Conservation (phyloP, 805 yeast genomes). For the Candida easanensis region DNA sequence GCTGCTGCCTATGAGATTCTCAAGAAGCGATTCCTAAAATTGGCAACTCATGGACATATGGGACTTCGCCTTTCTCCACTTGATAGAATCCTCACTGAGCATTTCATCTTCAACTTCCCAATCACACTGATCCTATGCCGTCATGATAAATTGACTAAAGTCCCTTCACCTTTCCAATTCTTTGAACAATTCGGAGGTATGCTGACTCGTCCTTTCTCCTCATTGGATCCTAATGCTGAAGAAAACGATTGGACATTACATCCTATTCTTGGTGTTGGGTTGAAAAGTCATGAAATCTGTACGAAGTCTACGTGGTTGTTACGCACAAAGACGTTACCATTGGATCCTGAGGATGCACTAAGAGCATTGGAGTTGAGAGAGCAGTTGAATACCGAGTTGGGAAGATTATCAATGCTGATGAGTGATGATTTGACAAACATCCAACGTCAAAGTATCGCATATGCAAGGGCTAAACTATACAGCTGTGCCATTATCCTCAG, state of each 20-base stretch:
- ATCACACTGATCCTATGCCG: slow-evolving; percentile 26
- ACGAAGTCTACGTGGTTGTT: slow-evolving; percentile 25
- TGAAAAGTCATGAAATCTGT: slow-evolving; percentile 20
- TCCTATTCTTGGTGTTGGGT: slow-evolving; percentile 24
- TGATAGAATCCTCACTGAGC: slow-evolving; percentile 24
- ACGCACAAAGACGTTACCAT: slow-evolving; percentile 18
- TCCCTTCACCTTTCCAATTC: slow-evolving; percentile 27
- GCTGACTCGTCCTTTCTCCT: slow-evolving; percentile 11
- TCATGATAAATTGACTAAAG: slow-evolving; percentile 21
- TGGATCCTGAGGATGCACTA: slow-evolving; percentile 11
- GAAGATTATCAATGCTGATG: slow-evolving; percentile 1
- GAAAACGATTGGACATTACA: slow-evolving; percentile 23
- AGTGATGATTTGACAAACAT: slow-evolving; percentile 1
- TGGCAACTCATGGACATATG: slow-evolving; percentile 3
- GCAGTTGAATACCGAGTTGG: slow-evolving; percentile 4
- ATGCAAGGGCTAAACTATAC: slow-evolving; percentile 16
- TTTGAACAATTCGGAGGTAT: slow-evolving; percentile 22
- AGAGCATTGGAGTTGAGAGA: slow-evolving; percentile 11
- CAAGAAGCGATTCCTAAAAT: slow-evolving; percentile 21
- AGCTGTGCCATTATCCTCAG: slow-evolving; percentile 19
- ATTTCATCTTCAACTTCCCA: slow-evolving; percentile 26
- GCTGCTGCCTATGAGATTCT: slow-evolving; percentile 27
- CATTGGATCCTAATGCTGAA: background rate
- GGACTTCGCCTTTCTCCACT: slow-evolving; percentile 12
- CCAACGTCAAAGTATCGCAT: slow-evolving; percentile 18